Evolutionary conservation across 2,329 filamentous ascomycete species (phyloP).

Genomic region (Aureobasidium sp.): DNA sequence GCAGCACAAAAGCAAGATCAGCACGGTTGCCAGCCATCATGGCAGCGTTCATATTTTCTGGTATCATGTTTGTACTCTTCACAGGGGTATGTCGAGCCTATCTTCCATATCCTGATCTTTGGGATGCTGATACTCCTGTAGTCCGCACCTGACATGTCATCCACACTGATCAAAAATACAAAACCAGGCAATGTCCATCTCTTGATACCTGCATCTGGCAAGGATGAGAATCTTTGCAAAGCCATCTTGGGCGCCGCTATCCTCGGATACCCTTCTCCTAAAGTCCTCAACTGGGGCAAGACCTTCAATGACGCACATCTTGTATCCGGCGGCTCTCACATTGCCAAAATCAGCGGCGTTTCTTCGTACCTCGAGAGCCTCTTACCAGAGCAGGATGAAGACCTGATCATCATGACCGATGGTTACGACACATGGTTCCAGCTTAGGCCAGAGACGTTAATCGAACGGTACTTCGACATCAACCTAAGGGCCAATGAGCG

Average conservation of each 20-base stretch:
- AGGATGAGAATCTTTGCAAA: conserved; percentile 22
- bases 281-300: conserved; percentile 24
- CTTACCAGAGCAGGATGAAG: conserved; percentile 28
- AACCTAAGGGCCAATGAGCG: conserved; percentile 38
- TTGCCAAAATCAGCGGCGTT: conserved; percentile 25
- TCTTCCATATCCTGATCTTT: not conserved
- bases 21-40: conserved; percentile 5
- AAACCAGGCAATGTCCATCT: conserved; percentile 1
- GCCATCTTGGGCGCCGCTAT: conserved; percentile 23
- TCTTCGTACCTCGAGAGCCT: conserved; percentile 26
- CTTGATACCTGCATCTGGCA: conserved; percentile 3
- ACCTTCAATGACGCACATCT: not conserved
- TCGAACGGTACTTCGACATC: conserved; percentile 51
- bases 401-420: conserved; percentile 60
- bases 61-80: conserved; percentile 4
- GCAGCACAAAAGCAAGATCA: conserved; percentile 1
- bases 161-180: not conserved
- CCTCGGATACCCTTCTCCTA: conserved; percentile 23
- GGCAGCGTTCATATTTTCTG: not conserved
- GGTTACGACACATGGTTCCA: conserved; percentile 60
- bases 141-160: not conserved
- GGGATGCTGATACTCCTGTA: not conserved
- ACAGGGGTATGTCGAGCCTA: not conserved
- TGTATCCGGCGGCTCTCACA: conserved; percentile 19
- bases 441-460: conserved; percentile 56